Conservation (phyloP, 192 early-diverging fungal genomes). For the Diversispora epigaea region DNA sequence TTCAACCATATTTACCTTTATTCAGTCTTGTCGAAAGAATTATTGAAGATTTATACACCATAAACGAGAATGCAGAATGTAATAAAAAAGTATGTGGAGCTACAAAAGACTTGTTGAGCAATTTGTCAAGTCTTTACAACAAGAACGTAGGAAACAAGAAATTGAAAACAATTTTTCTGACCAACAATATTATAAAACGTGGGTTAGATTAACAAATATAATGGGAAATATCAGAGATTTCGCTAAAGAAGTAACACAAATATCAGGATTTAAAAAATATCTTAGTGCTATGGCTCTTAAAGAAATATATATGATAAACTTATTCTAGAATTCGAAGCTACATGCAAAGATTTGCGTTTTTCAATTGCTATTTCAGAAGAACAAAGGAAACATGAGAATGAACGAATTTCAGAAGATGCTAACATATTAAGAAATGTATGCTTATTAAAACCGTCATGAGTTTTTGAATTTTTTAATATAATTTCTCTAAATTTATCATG, state of each 20-base stretch:
- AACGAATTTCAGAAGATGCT: neutral
- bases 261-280: neutral
- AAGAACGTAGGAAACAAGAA: neutral
- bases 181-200: constrained; percentile 15
- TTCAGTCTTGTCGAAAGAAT: too few relatives aligned
- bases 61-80: neutral
- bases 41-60: too few relatives aligned
- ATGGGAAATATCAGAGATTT: constrained; percentile 7
- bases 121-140: neutral
- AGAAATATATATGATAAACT: neutral
- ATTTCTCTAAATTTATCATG: too few relatives aligned
- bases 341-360: constrained; percentile 7
- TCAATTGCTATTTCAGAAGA: neutral
- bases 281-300: neutral
- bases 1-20: too few relatives aligned
- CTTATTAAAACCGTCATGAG: neutral
- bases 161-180: constrained; percentile 4
- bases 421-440: neutral
- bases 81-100: constrained; percentile 2
- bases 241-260: neutral
- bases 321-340: neutral
- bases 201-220: neutral
- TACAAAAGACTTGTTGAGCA: neutral
- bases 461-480: neutral
- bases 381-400: neutral